Evolutionary conservation across 139 green algal genomes (phyloP), one percentile per base, ranked within the genome.

Genomic region (Mesotaenium endlicherianum): DNA sequence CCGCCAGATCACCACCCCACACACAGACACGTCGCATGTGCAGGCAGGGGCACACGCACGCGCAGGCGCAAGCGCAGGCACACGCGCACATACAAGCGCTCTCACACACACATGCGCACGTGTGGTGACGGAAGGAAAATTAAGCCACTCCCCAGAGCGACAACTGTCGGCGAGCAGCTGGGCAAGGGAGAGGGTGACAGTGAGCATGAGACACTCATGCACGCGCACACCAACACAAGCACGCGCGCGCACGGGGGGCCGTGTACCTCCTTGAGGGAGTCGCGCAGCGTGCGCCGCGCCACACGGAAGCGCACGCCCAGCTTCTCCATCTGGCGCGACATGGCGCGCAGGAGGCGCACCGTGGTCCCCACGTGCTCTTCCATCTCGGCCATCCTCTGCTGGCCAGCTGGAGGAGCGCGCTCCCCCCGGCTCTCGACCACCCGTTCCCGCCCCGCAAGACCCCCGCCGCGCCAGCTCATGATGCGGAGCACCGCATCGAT

Each of bases 271-370:
- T 68, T 4, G 16, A 84, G 69, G 38, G 77, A 26, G 59, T 84
- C 77, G 8, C 77, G 60, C 59, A 84, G 67, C 36, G 77, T 84
- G 14, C 60, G 14, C 14, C 77, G 77, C n/a, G 77, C 70, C 31
- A 84, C 64, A 5, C 77, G 77, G 67, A 84, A 84, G 4, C 69
- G 77, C 43, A 82, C 64, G 30, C 77, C 64, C 3, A 84, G 45
- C 67, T 84, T 84, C 67, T 84, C 77, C 14, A 84, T 3, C 26
- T 84, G 77, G 4, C 77, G n/a, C 8, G 77, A 83, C 31, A 84
- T 68, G 5, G 31, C 30, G 30, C 77, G 59, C 67, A 55, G 14
- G 4, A 83, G 85, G 14, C 84, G 74, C n/a, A 78, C n/a, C 11
- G 36, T 83, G 8, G 14, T 34, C 30, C 3, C 34, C 34, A 84